Conservation (phyloP, 768 basidiomycete genomes). For the Mycena alexandri region DNA sequence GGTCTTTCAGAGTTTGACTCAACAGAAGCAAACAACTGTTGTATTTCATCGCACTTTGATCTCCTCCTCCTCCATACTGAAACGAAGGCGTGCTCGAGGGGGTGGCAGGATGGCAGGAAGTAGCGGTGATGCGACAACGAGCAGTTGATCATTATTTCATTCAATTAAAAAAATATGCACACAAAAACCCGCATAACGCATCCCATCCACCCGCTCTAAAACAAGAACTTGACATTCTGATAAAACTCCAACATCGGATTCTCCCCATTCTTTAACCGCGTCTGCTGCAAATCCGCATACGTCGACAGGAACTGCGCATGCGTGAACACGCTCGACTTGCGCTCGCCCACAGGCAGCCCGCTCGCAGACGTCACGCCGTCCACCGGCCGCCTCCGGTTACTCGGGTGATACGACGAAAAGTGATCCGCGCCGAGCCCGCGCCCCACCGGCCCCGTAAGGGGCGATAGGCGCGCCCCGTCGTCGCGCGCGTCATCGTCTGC, state of each 20-base stretch:
- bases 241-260: slow-evolving; percentile 93
- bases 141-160: no score
- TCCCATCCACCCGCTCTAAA: slow-evolving; percentile 53
- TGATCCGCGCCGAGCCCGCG: no score
- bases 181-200: no score
- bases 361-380: slow-evolving; percentile 83
- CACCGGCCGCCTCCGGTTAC: slow-evolving; percentile 69
- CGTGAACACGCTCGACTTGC: slow-evolving; percentile 85
- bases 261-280: slow-evolving; percentile 82
- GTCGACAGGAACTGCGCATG: slow-evolving; percentile 92
- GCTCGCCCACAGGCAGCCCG: slow-evolving; percentile 84
- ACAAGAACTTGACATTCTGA: slow-evolving; percentile 93
- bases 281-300: slow-evolving; percentile 82
- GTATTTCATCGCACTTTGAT: no score
- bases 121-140: no score
- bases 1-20: no score
- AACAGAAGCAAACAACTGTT: no score
- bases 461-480: slow-evolving; percentile 59
- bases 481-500: slow-evolving; percentile 42
- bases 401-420: slow-evolving; percentile 76
- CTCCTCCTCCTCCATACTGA: no score
- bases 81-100: no score
- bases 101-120: no score
- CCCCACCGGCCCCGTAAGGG: slow-evolving; percentile 61
- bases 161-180: no score